Base-by-base conservation (phyloP, 352 stramenopile genomes). In the Globisporangium cystogenes region DNA sequence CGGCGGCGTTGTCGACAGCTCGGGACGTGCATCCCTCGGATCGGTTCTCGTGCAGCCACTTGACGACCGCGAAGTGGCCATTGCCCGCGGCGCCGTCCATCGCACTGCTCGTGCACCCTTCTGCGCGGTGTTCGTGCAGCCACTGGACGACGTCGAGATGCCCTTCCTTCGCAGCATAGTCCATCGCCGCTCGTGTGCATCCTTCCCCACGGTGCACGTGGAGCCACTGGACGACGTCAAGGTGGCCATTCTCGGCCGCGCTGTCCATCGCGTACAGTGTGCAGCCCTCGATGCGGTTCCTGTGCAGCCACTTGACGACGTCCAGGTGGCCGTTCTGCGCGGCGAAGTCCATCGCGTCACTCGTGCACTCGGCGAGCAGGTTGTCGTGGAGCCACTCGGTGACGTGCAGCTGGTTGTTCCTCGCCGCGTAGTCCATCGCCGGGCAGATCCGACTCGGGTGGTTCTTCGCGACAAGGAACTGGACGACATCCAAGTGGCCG, bases 221-320 rank as follows among this genome's bases (percentile, higher is more conserved):
- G 14, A 86, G 54, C 75, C 75, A 89, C 63, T 83, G 53, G 11
- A 84, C 70, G 24, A 79, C 68, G 1, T 49, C n/a, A 5, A 76
- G 47, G 52, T 81, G 65, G 0, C 65, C 68, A 51, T 81, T 77
- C 64, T 76, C 40, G 4, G 51, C 51, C 1, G 51, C 51, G 31
- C 29, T 36, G n/a, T 51, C 51, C 51, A 57, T 57, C 14, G 51
- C 51, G 15, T 51, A 43, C 29, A 45, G 23, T 4, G 51, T 57
- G 29, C 51, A 49, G 31, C 51, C 51, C n/a, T 57, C 51, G 6
- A 21, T 55, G 6, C 76, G 69, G 44, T 87, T 57, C 29, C 54
- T 37, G 45, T 87, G 72, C 4, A 86, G 51, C 76, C 76, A 89
- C 60, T 84, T 48, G n/a, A 82, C 64, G 35, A 80, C 66, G 0